Percentiles rank a stretch among this genome's conserved stretches.
phyloP scores from a whole-genome alignment of 192 early-diverging fungal genomes.

The Entomortierella chlamydospora region DNA sequence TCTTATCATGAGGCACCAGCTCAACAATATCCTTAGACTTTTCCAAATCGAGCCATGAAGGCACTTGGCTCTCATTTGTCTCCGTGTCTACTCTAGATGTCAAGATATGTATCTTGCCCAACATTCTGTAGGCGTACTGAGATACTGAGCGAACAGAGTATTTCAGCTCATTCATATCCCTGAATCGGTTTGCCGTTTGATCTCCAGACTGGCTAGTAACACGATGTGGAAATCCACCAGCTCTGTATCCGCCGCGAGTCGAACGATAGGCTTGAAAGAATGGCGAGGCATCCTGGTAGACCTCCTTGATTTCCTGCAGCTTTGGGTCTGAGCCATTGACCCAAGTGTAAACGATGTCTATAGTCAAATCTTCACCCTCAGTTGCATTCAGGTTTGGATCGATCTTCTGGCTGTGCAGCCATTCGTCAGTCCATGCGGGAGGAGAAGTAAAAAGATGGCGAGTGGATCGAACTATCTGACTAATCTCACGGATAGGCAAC shows the following conservation, averaged over 20 bases:
- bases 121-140: constrained; percentile 12
- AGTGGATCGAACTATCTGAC: neutral
- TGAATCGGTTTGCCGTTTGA: constrained; percentile 28
- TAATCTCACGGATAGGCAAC: too few relatives aligned
- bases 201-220: constrained; percentile 1
- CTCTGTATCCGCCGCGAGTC: neutral
- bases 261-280: constrained; percentile 17
- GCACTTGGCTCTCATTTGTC: constrained; percentile 22
- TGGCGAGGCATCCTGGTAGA: constrained; percentile 18
- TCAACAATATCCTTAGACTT: constrained; percentile 5
- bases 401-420: constrained; percentile 9
- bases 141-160: constrained; percentile 54
- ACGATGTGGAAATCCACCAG: too few relatives aligned
- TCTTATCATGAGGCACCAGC: constrained; percentile 32
- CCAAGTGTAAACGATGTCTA: constrained; percentile 59
- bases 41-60: constrained; percentile 41
- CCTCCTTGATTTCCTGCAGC: constrained; percentile 8
- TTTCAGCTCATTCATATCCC: constrained; percentile 55
- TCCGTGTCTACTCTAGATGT: constrained; percentile 25
- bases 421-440: constrained; percentile 16
- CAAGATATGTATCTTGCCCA: constrained; percentile 48
- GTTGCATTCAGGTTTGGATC: constrained; percentile 9
- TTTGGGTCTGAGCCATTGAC: constrained; percentile 55
- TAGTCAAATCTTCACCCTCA: constrained; percentile 1
- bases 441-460: constrained; percentile 12